Conservation (phyloP, 2,329 filamentous ascomycete species). For the Cercospora brassicicola region DNA sequence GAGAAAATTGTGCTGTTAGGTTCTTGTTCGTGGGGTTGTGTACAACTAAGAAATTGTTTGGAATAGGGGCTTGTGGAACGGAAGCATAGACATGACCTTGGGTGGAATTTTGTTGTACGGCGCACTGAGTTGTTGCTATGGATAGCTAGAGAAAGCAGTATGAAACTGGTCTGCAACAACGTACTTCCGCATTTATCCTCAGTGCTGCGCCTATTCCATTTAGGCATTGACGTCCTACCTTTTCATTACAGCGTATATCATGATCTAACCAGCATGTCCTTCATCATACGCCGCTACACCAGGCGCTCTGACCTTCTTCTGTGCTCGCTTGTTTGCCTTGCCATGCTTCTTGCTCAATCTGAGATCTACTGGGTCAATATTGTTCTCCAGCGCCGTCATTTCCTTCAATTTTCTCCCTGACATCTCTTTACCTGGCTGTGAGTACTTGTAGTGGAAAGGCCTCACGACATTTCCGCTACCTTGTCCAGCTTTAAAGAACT, state of each 20-base stretch:
- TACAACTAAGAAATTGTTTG: not conserved
- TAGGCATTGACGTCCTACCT: not conserved
- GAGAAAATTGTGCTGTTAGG: constrained; percentile 11
- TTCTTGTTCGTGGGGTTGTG: not conserved
- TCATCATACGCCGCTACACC: constrained; percentile 27
- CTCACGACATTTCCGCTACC: constrained; percentile 65
- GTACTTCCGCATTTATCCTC: not conserved
- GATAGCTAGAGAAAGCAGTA: not conserved
- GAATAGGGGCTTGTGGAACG: not conserved
- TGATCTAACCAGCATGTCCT: constrained; percentile 10
- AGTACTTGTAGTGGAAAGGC: constrained; percentile 90
- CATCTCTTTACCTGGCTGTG: constrained; percentile 78
- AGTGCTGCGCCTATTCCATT: not conserved
- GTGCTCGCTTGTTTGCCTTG: constrained; percentile 67
- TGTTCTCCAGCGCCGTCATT: constrained; percentile 79
- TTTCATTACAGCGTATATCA: not conserved
- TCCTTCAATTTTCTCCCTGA: constrained; percentile 79
- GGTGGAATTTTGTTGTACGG: not conserved
- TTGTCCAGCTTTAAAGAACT: constrained; percentile 75
- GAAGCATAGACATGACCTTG: not conserved
- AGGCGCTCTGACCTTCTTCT: constrained; percentile 34
- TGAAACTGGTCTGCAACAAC: not conserved
- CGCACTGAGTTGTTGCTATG: not conserved
- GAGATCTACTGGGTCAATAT: constrained; percentile 78
- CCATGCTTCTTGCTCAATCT: constrained; percentile 83